Base-by-base conservation (phyloP, 805 yeast genomes). In the Saccharomycopsis sp. region DNA sequence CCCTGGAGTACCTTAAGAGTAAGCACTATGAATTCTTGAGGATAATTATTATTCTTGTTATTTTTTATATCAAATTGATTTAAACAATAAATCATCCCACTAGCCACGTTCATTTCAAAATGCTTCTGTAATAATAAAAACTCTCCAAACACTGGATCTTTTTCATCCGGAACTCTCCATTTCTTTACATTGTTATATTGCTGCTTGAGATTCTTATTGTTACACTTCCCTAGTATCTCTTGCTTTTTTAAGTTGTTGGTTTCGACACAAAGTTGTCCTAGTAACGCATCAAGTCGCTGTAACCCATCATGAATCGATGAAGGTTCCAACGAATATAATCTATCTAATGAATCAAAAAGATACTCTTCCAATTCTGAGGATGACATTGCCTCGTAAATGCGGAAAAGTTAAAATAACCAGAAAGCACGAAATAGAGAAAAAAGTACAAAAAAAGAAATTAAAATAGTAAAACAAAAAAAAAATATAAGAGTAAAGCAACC, bases 1-100 rank as follows among this genome's bases (percentile, higher is more conserved):
- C 88, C 89, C 53, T 79, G 83, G 3, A 80, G 57, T 1, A 74
- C 61, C 33, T 69, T 66, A 9, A 66, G 58, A 1, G 55, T 42
- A 16, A 62, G 45, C 5, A 54, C 44, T 1, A 59, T 47, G 22
- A 53, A 21, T 41, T 53, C 56, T 6, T 48, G 47, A 1, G 57
- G 38, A 22, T 49, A 28, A 49, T 44, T 41, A 51, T 29, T 35
- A 35, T 19, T 28, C 42, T 41, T 45, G 34, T 29, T 46, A 24
- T 37, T 46, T 27, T 40, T 56, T 51, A 27, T 51, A 41, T 48
- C 54, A 43, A 41, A 47, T 33, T 47, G 51, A 47, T 54, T 54
- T 4, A 63, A 53, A 26, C 59, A 50, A 13, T 58, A 41, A 21
- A 72, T 53, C 26, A 70, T 56, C 13, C 63, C 56, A 2, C 62